Percentiles rank a stretch among this genome's conserved stretches.
Conservation (phyloP, 1,284 basidiomycete species). For the Ceraceosorus guamensis region DNA sequence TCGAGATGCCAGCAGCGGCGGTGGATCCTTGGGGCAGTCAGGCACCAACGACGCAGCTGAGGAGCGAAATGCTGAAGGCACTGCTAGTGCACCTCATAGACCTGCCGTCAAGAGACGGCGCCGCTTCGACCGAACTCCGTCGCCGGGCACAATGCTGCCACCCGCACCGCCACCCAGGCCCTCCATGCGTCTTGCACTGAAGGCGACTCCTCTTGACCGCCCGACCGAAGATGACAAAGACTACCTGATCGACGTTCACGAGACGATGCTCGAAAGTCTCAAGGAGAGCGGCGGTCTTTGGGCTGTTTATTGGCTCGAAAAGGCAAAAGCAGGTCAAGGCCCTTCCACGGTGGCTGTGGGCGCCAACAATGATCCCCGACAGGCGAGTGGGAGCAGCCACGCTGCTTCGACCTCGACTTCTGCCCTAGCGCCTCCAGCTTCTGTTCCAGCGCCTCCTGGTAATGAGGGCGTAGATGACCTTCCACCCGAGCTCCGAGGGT, state of each 20-base stretch:
- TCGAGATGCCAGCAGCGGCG: neutral
- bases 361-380: constrained; percentile 10
- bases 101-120: constrained; percentile 1
- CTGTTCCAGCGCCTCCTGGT: constrained; percentile 1
- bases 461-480: constrained; percentile 22
- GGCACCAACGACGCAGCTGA: constrained; percentile 2
- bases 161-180: constrained; percentile 15
- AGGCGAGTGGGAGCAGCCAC: constrained; percentile 4
- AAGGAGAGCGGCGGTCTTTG: constrained; percentile 4
- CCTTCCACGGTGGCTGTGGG: neutral
- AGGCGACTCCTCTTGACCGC: neutral
- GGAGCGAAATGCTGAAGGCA: neutral
- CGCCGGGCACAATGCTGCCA: neutral
- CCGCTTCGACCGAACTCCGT: neutral
- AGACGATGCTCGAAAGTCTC: constrained; percentile 28
- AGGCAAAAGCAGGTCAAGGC: neutral
- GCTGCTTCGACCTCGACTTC: neutral
- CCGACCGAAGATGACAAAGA: constrained; percentile 12
- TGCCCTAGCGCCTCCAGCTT: constrained; percentile 11
- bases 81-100: neutral
- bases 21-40: neutral
- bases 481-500: constrained; percentile 15
- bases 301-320: neutral
- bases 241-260: constrained; percentile 40
- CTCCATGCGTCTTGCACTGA: constrained; percentile 15